A percentile compares a stretch with the other conserved stretches of the same genome.
Evolutionary conservation across 768 basidiomycete species (phyloP).

Genomic region (Lactarius hatsudake): DNA sequence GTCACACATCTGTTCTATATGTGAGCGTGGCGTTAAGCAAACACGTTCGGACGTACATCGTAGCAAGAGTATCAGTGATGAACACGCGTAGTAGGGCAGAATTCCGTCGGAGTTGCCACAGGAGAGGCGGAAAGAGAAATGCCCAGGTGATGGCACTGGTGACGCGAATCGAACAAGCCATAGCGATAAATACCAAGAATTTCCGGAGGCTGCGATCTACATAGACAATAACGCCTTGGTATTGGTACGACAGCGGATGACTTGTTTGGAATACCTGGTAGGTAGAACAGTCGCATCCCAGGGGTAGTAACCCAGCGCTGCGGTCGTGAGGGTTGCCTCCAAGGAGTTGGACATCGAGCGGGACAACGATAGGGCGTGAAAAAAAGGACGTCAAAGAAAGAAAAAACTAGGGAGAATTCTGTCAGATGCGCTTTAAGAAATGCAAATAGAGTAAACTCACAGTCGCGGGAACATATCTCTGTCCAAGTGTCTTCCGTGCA

Average conservation of each 20-base stretch:
- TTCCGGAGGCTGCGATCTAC: slow-evolving; percentile 35
- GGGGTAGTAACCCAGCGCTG: slow-evolving; percentile 77
- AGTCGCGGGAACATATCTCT: slow-evolving; percentile 52
- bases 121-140: slow-evolving; percentile 57
- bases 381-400: slow-evolving; percentile 86
- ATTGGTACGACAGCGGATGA: neutral
- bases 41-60: slow-evolving; percentile 42
- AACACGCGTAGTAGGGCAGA: slow-evolving; percentile 34
- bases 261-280: slow-evolving; percentile 26
- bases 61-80: slow-evolving; percentile 38
- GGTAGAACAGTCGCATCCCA: slow-evolving; percentile 43
- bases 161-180: slow-evolving; percentile 81
- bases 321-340: slow-evolving; percentile 80
- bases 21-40: neutral
- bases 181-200: slow-evolving; percentile 59
- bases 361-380: slow-evolving; percentile 79
- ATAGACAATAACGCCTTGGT: slow-evolving; percentile 26
- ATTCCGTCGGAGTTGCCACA: slow-evolving; percentile 51
- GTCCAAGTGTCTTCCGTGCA: slow-evolving; percentile 54
- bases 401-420: slow-evolving; percentile 50
- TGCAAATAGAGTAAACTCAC: slow-evolving; percentile 46
- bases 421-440: neutral
- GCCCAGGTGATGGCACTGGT: slow-evolving; percentile 88
- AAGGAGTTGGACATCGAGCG: slow-evolving; percentile 91
- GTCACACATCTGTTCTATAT: slow-evolving; percentile 17